A percentile compares a stretch with the other conserved stretches of the same genome.
Conservation (phyloP, 768 basidiomycete genomes). For the Psilocybe cubensis region DNA sequence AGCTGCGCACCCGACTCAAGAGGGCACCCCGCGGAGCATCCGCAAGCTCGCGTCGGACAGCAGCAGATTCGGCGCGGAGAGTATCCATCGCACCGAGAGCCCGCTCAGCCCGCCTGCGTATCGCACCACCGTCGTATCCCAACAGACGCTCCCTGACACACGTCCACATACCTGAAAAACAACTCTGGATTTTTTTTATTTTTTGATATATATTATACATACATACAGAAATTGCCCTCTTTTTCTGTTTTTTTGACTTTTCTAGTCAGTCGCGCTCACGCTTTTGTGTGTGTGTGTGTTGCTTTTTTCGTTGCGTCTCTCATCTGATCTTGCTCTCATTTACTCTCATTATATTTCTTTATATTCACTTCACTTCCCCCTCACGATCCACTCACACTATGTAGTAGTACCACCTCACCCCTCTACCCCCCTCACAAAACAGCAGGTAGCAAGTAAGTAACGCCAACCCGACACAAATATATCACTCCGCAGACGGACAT, state of each 20-base stretch:
- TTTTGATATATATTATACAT: too few relatives aligned
- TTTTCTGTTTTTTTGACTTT: too few relatives aligned
- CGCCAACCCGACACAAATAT: too few relatives aligned
- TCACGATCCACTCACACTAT: not conserved
- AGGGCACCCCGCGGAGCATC: not conserved
- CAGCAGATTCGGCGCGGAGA: not conserved
- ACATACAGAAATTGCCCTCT: too few relatives aligned
- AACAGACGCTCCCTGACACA: not conserved
- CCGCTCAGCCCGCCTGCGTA: constrained; percentile 11
- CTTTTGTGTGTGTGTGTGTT: too few relatives aligned
- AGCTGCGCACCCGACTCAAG: not conserved
- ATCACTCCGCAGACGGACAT: too few relatives aligned
- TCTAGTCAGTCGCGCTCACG: too few relatives aligned
- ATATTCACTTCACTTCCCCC: not conserved
- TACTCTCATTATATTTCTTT: not conserved
- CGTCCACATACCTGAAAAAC: not conserved
- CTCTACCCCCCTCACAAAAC: too few relatives aligned
- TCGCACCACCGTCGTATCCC: not conserved
- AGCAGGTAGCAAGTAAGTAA: too few relatives aligned
- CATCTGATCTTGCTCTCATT: not conserved
- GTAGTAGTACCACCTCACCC: not conserved
- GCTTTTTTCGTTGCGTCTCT: too few relatives aligned
- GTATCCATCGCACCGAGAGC: not conserved
- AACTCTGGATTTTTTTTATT: not conserved
- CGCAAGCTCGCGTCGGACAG: not conserved